Evolutionary conservation across 345 rosid species (phyloP).

Genomic region (Brassica carinata): DNA sequence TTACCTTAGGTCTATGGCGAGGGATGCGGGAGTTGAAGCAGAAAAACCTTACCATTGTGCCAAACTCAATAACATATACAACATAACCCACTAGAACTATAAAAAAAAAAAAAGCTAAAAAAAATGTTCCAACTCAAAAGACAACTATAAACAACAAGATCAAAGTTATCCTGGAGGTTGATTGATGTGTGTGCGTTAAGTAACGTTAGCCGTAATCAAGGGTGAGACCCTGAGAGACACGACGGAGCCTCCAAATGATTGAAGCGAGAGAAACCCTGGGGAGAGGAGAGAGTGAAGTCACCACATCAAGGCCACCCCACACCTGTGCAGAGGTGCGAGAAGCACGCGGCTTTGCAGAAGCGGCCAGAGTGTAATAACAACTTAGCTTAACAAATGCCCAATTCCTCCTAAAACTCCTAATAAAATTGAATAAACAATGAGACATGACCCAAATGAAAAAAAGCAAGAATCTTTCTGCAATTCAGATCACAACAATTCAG

Average conservation of each 20-base stretch:
- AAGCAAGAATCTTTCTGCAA: slow-evolving; percentile 14
- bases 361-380: slow-evolving; percentile 94
- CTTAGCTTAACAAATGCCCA: slow-evolving; percentile 51
- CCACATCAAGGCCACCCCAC: slow-evolving; percentile 72
- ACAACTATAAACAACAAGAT: slow-evolving; percentile 35
- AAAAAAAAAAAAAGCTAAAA: slow-evolving; percentile 1
- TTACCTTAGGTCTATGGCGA: slow-evolving; percentile 69
- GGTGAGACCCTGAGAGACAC: slow-evolving; percentile 79
- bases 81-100: slow-evolving; percentile 26
- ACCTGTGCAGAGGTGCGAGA: slow-evolving; percentile 96
- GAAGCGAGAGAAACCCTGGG: slow-evolving; percentile 86
- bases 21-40: slow-evolving; percentile 70
- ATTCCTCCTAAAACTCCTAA: background rate
- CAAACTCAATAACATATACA: slow-evolving; percentile 28
- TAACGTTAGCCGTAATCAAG: slow-evolving; percentile 94
- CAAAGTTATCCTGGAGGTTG: slow-evolving; percentile 24
- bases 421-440: background rate
- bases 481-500: slow-evolving; percentile 6
- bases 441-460: background rate
- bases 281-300: slow-evolving; percentile 53
- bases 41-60: slow-evolving; percentile 80
- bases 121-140: slow-evolving; percentile 17
- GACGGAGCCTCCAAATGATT: slow-evolving; percentile 86
- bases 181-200: background rate
- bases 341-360: slow-evolving; percentile 58